Base-by-base conservation (phyloP, 441 rosid genomes). In the Kokia cookei region DNA sequence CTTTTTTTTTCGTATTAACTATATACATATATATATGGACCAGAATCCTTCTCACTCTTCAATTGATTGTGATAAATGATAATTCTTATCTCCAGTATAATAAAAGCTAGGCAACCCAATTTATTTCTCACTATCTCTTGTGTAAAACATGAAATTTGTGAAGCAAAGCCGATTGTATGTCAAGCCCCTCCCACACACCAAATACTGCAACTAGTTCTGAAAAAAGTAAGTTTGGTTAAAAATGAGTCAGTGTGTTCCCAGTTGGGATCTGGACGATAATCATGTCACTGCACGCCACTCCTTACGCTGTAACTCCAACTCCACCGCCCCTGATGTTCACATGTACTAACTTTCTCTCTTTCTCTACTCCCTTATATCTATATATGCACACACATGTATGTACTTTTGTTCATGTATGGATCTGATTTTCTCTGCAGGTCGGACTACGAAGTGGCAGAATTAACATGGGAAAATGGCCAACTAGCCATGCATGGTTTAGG, bases 381-480 rank as follows among this genome's bases (percentile, higher is more conserved):
- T 32, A 32, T 32, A 4, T 32, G 37, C 37, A 32, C 37, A 32
- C 37, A 32, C 6, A 1, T 32, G 37, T 32, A 32, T 32, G 37
- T 32, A 32, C 37, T 32, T 32, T 32, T 32, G 37, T 32, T 32
- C 6, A 32, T 32, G 37, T 32, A 32, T 7, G 9, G 29, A 5
- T 54, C 26, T 62, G 45, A 10, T 35, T 47, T n/a, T 1, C 50
- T 53, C 19, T 50, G 74, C 90, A 94, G 98, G 85, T 76, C 77
- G 66, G 87, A 86, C 74, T 88, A 85, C 51, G 97, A 87, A 82
- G 95, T 93, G 40, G 92, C 98, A 13, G 99, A 95, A 84, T 82
- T 95, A 76, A 91, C 98, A 62, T 93, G 99, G 98, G 88, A 93
- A 82, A 93, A 93, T 75, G 97, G 98, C 4, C 96, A 93, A 57